Percentiles rank a stretch among this genome's conserved stretches.
These are phyloP conservation scores for Parasarocladium wereldwijsianum DNA, from an alignment of 2,329 filamentous ascomycete genomes.

Conservation along the genomic window DNA sequence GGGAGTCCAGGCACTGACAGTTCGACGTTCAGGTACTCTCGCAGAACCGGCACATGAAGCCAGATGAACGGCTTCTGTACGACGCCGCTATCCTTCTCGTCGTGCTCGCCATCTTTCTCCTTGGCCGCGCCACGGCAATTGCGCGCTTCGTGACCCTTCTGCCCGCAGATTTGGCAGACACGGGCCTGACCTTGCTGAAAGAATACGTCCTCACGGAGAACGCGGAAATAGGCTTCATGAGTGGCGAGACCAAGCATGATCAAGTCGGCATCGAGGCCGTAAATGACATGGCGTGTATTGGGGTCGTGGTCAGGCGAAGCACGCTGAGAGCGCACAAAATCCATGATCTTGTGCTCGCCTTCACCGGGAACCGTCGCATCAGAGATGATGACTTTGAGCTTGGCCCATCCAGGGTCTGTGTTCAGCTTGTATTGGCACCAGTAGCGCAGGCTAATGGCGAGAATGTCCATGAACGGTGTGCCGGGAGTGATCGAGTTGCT, in stretches of 20 bases:
- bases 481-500: conserved; percentile 79
- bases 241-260: conserved; percentile 98
- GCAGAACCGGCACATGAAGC: conserved; percentile 82
- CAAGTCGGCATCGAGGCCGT: conserved; percentile 91
- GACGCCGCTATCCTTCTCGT: conserved; percentile 60
- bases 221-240: conserved; percentile 92
- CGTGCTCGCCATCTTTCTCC: conserved; percentile 63
- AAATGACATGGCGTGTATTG: conserved; percentile 95
- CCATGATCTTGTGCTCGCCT: conserved; percentile 99
- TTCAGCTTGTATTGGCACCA: conserved; percentile 98
- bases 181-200: conserved; percentile 73
- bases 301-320: conserved; percentile 83
- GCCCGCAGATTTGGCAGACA: conserved; percentile 77
- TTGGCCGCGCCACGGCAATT: conserved; percentile 71
- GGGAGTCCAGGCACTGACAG: conserved; percentile 68
- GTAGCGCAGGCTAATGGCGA: conserved; percentile 79
- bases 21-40: conserved; percentile 87
- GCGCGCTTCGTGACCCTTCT: conserved; percentile 78
- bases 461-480: conserved; percentile 96
- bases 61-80: conserved; percentile 90
- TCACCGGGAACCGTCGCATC: conserved; percentile 96
- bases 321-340: conserved; percentile 88
- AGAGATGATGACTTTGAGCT: conserved; percentile 94
- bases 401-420: conserved; percentile 89
- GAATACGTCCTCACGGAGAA: conserved; percentile 94